A percentile compares a stretch with the other conserved stretches of the same genome.
These are phyloP conservation scores for Ceratocystiopsis minuta DNA, from an alignment of 2,329 filamentous ascomycete species.

Conservation along the genomic window DNA sequence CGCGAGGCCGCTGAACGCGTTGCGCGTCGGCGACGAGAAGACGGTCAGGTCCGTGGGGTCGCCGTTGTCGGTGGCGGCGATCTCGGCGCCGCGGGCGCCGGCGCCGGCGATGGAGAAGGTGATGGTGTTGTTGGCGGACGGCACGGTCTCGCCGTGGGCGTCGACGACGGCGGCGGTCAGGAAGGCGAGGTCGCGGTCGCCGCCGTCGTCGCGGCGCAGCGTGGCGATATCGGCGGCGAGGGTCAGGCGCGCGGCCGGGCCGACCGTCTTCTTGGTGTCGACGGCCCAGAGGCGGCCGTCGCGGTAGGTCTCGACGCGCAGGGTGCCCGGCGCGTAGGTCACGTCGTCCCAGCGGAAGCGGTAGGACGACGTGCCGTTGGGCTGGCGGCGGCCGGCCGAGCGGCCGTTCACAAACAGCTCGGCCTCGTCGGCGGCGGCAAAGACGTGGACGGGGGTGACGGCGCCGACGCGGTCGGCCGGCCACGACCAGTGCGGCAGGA, in stretches of 20 bases:
- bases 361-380: constrained; percentile 18
- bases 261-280: constrained; percentile 23
- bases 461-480: constrained; percentile 21
- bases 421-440: constrained; percentile 31
- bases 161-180: constrained; percentile 28
- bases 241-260: constrained; percentile 19
- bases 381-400: constrained; percentile 22
- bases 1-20: constrained; percentile 23
- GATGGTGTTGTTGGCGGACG: constrained; percentile 22
- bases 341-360: constrained; percentile 36
- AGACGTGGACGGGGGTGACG: constrained; percentile 35
- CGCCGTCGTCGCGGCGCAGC: constrained; percentile 21
- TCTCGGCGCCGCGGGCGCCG: constrained; percentile 16
- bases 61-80: constrained; percentile 34
- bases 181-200: constrained; percentile 24
- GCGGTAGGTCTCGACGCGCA: constrained; percentile 30
- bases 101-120: constrained; percentile 24
- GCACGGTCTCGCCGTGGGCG: constrained; percentile 23
- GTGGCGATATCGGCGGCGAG: constrained; percentile 19
- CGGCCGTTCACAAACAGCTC: constrained; percentile 35
- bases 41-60: constrained; percentile 25
- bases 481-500: constrained; percentile 40
- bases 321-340: constrained; percentile 26
- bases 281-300: constrained; percentile 27
- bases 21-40: constrained; percentile 22